Evolutionary conservation across 2,329 filamentous ascomycete species (phyloP).

Genomic region (Thielaviopsis punctulata): DNA sequence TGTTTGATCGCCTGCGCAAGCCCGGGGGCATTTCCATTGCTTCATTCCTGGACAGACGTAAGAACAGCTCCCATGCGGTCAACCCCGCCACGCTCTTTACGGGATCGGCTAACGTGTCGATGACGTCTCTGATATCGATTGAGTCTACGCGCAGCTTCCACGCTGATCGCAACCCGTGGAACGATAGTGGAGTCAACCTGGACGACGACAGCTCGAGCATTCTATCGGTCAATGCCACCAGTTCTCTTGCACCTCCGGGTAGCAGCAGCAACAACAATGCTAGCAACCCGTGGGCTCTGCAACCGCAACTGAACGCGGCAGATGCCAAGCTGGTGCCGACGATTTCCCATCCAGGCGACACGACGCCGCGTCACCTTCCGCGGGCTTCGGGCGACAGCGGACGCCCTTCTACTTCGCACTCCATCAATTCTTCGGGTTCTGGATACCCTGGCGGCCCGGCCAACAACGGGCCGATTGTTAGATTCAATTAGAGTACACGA

Average conservation of each 20-base stretch:
- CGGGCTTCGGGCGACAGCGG: slow-evolving; percentile 81
- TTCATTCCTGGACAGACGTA: slow-evolving; percentile 88
- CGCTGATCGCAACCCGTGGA: slow-evolving; percentile 93
- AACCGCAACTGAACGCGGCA: slow-evolving; percentile 47
- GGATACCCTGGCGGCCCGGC: slow-evolving; percentile 77
- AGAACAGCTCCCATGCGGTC: slow-evolving; percentile 78
- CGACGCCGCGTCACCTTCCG: slow-evolving; percentile 66
- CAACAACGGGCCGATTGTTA: slow-evolving; percentile 59
- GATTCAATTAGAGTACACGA: slow-evolving; percentile 18
- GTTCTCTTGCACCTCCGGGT: slow-evolving; percentile 7
- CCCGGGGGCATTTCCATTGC: slow-evolving; percentile 90
- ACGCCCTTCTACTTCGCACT: slow-evolving; percentile 86
- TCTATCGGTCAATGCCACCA: slow-evolving; percentile 5
- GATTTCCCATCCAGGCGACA: slow-evolving; percentile 58
- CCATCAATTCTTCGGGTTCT: slow-evolving; percentile 50
- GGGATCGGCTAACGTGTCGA: slow-evolving; percentile 76
- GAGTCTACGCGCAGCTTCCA: slow-evolving; percentile 83
- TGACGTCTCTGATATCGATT: slow-evolving; percentile 88
- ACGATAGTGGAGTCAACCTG: slow-evolving; percentile 90
- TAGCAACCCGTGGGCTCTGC: slow-evolving; percentile 50
- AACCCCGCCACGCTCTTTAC: slow-evolving; percentile 69
- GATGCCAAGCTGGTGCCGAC: slow-evolving; percentile 43
- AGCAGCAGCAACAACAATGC: slow-evolving; percentile 7
- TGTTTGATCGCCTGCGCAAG: slow-evolving; percentile 88
- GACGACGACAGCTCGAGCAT: slow-evolving; percentile 43